Evolutionary conservation across 2,329 filamentous ascomycete genomes (phyloP), one percentile per base, ranked within the genome.

Genomic region (Paecilomyces niveus): DNA sequence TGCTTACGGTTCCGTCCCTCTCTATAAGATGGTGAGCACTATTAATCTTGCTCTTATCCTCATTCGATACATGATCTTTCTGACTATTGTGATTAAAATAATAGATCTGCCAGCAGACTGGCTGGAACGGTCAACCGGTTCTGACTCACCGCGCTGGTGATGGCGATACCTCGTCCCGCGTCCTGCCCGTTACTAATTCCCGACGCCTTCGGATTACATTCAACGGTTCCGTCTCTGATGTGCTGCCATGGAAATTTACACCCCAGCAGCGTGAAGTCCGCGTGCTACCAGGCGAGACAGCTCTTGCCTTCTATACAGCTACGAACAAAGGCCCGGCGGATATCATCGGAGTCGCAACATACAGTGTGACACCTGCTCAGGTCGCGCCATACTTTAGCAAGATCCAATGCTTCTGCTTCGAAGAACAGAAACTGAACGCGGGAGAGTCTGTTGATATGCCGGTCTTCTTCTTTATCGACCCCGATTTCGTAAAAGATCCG

Each of bases 371-470:
- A 2, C 94, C 94, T 0, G 94, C 86, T 3, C 94, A 99, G 77
- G 92, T 96, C 52, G 93, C 94, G 51, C 92, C 91, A 1, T 99
- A 99, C 74, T 99, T 99, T 72, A 95, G 90, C 84, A 99, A 99
- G 83, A 99, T 99, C 53, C 94, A 99, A 76, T 99, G 94, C 72
- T 99, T 99, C 76, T 99, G 94, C 76, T 99, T 99, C 69, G 94
- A 99, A 78, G 93, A 92, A 73, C 94, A 99, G 81, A 83, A 95
- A 61, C 76, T 99, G 64, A 93, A 94, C 71, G 92, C 92, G 5
- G 92, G 93, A 52, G 95, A 99, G 81, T 94, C 92, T 52, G 94
- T 99, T 57, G 94, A 99, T 74, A 99, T 99, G 95, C 95, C 94
- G 0, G 95, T 99, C 0, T 99, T 99, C 76, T 99, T 99, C 78